A percentile compares a stretch with the other conserved stretches of the same genome.
phyloP scores from a whole-genome alignment of 768 basidiomycete genomes.

The Cubamyces sp. region DNA sequence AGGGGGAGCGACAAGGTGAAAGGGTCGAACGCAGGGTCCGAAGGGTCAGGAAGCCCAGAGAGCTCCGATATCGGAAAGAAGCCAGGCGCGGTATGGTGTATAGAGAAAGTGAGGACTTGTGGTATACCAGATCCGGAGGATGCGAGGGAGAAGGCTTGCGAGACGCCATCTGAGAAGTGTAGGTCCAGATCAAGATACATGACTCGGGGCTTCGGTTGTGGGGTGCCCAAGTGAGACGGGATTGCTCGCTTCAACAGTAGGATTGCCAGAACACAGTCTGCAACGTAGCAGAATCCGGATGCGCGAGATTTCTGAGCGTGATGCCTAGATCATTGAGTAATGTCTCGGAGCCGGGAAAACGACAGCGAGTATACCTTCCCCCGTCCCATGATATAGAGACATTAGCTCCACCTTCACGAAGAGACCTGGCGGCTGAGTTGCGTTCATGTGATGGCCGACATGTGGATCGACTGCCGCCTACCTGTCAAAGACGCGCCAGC shows the following conservation, averaged over 20 bases:
- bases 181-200: slow-evolving; percentile 94
- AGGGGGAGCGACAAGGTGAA: slow-evolving; percentile 85
- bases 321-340: slow-evolving; percentile 51
- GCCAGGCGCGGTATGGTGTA: slow-evolving; percentile 81
- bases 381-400: slow-evolving; percentile 91
- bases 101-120: slow-evolving; percentile 64
- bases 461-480: not conserved
- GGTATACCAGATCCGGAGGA: slow-evolving; percentile 37
- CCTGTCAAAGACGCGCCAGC: slow-evolving; percentile 76
- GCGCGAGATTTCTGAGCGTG: slow-evolving; percentile 81
- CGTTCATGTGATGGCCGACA: not conserved
- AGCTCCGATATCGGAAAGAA: slow-evolving; percentile 78
- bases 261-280: slow-evolving; percentile 84
- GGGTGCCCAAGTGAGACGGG: not conserved
- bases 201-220: slow-evolving; percentile 54
- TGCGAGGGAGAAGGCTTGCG: slow-evolving; percentile 66
- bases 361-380: slow-evolving; percentile 56
- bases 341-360: not conserved
- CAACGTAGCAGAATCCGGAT: slow-evolving; percentile 93
- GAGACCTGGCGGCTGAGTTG: slow-evolving; percentile 54
- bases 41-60: slow-evolving; percentile 48
- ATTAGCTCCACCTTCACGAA: slow-evolving; percentile 55
- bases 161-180: slow-evolving; percentile 90
- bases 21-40: slow-evolving; percentile 49
- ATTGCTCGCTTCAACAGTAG: slow-evolving; percentile 60